Percentiles rank a stretch among this genome's conserved stretches.
phyloP scores from a whole-genome alignment of 768 basidiomycete genomes.

The Hortiboletus flavorubellus region DNA sequence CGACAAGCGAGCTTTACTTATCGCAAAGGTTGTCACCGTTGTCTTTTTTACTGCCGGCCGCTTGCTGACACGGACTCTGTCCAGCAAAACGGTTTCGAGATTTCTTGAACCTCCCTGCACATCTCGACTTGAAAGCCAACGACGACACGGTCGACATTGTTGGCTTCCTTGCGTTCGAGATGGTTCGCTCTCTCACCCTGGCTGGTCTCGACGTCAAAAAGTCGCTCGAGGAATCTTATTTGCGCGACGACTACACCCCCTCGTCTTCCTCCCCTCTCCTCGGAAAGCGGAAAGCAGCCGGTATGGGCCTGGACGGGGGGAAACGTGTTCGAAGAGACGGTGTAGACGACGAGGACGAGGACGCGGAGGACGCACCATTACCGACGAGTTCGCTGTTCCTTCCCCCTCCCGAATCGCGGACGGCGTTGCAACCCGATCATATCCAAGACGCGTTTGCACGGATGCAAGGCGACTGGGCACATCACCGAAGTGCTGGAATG shows the following conservation, averaged over 20 bases:
- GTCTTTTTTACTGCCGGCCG: neutral
- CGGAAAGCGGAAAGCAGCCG: conserved; percentile 64
- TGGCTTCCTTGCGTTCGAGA: conserved; percentile 95
- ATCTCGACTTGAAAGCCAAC: conserved; percentile 84
- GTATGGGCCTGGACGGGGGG: conserved; percentile 39
- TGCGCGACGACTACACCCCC: conserved; percentile 57
- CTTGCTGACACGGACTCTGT: neutral
- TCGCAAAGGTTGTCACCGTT: conserved; percentile 68
- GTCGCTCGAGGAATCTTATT: conserved; percentile 66
- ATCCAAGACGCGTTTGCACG: conserved; percentile 88
- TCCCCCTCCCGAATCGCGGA: conserved; percentile 77
- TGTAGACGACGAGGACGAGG: conserved; percentile 48
- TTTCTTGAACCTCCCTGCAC: conserved; percentile 84
- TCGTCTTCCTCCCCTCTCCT: conserved; percentile 49
- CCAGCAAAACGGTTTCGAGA: conserved; percentile 92
- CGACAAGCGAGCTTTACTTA: conserved; percentile 96
- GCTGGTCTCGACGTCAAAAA: conserved; percentile 84
- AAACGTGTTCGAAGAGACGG: conserved; percentile 52
- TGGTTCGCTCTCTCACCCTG: conserved; percentile 90
- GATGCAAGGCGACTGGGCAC: conserved; percentile 86
- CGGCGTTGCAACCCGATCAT: conserved; percentile 76
- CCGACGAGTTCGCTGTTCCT: conserved; percentile 75
- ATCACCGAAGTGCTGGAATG: conserved; percentile 81
- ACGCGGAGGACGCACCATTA: conserved; percentile 62
- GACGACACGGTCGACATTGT: conserved; percentile 97